Evolutionary conservation across 2,329 filamentous ascomycete species (phyloP), one percentile per base, ranked within the genome.

Genomic region (Cladosporium colombiae): DNA sequence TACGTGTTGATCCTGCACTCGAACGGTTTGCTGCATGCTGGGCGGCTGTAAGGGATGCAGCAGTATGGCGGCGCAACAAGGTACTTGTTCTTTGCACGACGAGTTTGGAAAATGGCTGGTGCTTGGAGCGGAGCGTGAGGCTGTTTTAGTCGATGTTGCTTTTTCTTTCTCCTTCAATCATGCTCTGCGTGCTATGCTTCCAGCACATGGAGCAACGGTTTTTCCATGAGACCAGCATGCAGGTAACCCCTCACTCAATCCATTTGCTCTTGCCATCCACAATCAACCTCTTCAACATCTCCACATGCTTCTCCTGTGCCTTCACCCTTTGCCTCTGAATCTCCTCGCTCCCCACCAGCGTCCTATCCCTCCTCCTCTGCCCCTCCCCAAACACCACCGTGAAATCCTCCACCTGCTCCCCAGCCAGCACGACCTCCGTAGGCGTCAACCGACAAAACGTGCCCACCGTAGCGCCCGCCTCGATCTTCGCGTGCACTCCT

Each of bases 391-490:
- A 82, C 2, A 83, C 74, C 13, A 83, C 78, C 3, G 78, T 82
- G 66, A 75, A 84, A 67, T 83, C 81, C 1, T 78, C 75, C 13
- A 84, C 65, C 18, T 70, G 70, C n/a, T 79, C 75, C 33, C 78
- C 74, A 8, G 75, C 73, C 7, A 73, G 69, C 0, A 83, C 70
- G 14, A 72, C 68, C 13, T 75, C 76, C 16, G 76, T 69, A 0
- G 81, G 74, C 2, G 78, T 72, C 40, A 84, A 76, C 33, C 80
- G 82, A 71, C 81, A 83, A 53, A 77, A 80, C 78, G 76, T 80
- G 11, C 82, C 82, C 64, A 83, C 74, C n/a, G 78, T 68, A 4
- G 79, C 79, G n/a, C 76, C 78, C 18, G 75, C 75, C 1, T 73
- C 74, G 27, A 78, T 65, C n/a, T 44, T 70, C 37, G 71, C 72